Evolutionary conservation across 2,329 filamentous ascomycete species (phyloP).

Genomic region (Orbilia blumenaviensis): DNA sequence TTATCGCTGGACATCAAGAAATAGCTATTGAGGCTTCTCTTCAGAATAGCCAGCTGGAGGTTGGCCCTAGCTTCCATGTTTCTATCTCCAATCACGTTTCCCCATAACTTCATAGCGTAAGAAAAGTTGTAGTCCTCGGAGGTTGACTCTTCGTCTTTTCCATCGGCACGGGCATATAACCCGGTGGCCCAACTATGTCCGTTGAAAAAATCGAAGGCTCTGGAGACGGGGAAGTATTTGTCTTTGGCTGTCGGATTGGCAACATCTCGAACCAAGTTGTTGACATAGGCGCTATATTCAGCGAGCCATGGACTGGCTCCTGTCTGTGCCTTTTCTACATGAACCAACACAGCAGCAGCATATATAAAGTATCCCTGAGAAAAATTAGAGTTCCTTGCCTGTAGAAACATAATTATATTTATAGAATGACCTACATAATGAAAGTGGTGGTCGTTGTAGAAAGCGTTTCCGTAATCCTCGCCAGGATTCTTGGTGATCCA

Average conservation of each 20-base stretch:
- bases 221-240: constrained; percentile 79
- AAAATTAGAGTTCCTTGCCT: constrained; percentile 67
- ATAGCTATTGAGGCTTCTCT: constrained; percentile 78
- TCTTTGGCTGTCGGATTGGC: constrained; percentile 79
- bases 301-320: constrained; percentile 66
- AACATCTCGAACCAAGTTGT: constrained; percentile 81
- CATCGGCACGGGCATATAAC: constrained; percentile 74
- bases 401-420: constrained; percentile 61
- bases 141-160: constrained; percentile 86
- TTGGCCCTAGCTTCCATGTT: constrained; percentile 85
- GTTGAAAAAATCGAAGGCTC: constrained; percentile 92
- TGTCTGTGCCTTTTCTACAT: constrained; percentile 59
- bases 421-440: constrained; percentile 68
- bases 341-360: constrained; percentile 81
- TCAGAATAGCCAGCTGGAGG: constrained; percentile 81
- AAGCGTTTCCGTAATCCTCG: constrained; percentile 88
- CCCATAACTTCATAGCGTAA: constrained; percentile 96
- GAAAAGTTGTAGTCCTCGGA: constrained; percentile 89
- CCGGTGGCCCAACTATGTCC: constrained; percentile 81
- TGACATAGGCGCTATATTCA: constrained; percentile 80
- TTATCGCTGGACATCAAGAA: constrained; percentile 81
- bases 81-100: constrained; percentile 75
- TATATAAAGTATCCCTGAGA: constrained; percentile 82
- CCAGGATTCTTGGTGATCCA: constrained; percentile 75
- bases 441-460: constrained; percentile 80